A percentile compares a stretch with the other conserved stretches of the same genome.
Conservation (phyloP, 2,329 filamentous ascomycete genomes). For the Sclerotiophoma versabilis region DNA sequence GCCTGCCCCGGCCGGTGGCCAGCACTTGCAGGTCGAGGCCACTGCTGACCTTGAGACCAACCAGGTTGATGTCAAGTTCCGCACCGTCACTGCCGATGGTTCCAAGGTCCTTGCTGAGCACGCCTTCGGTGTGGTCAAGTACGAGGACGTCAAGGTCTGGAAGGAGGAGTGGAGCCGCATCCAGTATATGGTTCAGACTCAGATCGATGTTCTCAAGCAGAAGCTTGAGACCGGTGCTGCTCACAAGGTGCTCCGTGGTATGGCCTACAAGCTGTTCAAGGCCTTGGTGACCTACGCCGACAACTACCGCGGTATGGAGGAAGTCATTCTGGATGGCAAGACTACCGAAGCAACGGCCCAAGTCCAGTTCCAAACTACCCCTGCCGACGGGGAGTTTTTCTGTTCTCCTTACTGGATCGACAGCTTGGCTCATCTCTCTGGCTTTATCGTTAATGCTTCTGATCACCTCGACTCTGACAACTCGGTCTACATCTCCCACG, state of each 20-base stretch:
- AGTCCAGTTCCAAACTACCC: conserved; percentile 62
- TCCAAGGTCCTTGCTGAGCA: conserved; percentile 65
- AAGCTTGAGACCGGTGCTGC: conserved; percentile 71
- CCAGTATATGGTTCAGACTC: conserved; percentile 64
- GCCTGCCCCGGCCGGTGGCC: conserved; percentile 57
- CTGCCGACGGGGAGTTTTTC: conserved; percentile 63
- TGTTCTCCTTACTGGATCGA: conserved; percentile 68
- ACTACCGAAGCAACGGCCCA: conserved; percentile 63
- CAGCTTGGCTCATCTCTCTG: conserved; percentile 63
- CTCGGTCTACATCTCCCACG: conserved; percentile 68
- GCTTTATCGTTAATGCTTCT: conserved; percentile 67
- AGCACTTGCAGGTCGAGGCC: conserved; percentile 68
- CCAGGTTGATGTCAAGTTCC: conserved; percentile 61
- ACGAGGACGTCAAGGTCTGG: conserved; percentile 67
- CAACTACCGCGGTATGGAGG: conserved; percentile 65
- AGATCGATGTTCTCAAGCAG: conserved; percentile 70
- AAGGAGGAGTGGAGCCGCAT: conserved; percentile 70
- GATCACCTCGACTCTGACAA: conserved; percentile 66
- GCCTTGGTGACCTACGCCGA: conserved; percentile 64
- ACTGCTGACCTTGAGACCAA: conserved; percentile 65
- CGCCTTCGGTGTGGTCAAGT: conserved; percentile 67
- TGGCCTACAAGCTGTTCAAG: conserved; percentile 78
- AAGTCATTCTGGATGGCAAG: conserved; percentile 64
- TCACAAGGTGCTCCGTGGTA: conserved; percentile 75
- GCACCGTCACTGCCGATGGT: conserved; percentile 67